Base-by-base conservation (phyloP, 2,329 filamentous ascomycete genomes). In the Alternaria postmessia region DNA sequence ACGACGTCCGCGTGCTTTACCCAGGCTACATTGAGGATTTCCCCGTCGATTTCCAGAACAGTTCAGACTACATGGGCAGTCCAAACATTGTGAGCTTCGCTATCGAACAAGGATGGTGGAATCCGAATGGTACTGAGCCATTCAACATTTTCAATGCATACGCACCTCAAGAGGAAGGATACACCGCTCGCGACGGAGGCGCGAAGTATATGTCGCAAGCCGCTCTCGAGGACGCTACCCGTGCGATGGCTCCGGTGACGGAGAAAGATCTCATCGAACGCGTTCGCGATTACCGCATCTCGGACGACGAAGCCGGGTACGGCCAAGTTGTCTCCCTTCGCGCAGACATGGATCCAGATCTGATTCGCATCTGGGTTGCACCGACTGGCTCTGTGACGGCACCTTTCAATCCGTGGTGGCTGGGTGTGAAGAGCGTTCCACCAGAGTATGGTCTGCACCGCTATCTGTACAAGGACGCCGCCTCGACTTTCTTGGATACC, bases 231-330 rank as follows among this genome's bases (percentile, higher is more conserved):
- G 66, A 76, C n/a, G 75, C 75, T 1, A 78, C 75, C 1, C 67
- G 69, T 1, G 74, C 79, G 16, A 84, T 82, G 71, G 78, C 76
- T 1, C 83, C 84, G 0, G 70, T 85, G n/a, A 83, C 82, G 0
- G 84, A 86, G 59, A 71, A 73, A 18, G 82, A 85, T 59, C 73
- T 85, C 3, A 81, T 82, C 65, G 77, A 79, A 24, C 72, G 75
- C 7, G 75, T 78, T 7, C 75, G 76, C 24, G 76, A 78, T 54
- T 74, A 68, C 38, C 68, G 75, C 9, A 78, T 78, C 26, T 67
- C 73, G 16, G 75, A 78, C 42, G 75, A 78, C 30, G 73, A 78
- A 64, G 70, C 74, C n/a, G 76, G 75, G 2, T 78, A 78, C 28
- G 76, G 76, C 1, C 75, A 78, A 49, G 74, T 78, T 3, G 66